These are phyloP conservation scores for Huntiella omanensis DNA, from an alignment of 2,329 filamentous ascomycete species.

Conservation along the genomic window DNA sequence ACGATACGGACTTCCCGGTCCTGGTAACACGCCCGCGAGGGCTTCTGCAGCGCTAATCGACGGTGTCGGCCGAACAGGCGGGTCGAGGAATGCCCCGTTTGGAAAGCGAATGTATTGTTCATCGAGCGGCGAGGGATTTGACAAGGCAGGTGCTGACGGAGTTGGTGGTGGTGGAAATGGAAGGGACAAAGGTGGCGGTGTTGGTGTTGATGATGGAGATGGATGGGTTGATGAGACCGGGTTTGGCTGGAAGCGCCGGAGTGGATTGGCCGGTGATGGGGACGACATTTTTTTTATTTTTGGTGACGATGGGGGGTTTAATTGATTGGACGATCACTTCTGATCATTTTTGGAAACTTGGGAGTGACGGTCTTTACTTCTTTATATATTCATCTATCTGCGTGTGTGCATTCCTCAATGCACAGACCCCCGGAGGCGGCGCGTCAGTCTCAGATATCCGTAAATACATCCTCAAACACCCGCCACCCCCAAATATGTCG, in stretches of 20 bases:
- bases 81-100: slow-evolving; percentile 9
- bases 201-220: slow-evolving; percentile 5
- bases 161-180: slow-evolving; percentile 1
- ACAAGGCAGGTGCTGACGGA: neutral
- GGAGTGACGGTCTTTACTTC: too few relatives aligned
- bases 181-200: slow-evolving; percentile 2
- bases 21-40: too few relatives aligned
- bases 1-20: too few relatives aligned
- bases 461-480: too few relatives aligned
- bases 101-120: slow-evolving; percentile 11
- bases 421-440: too few relatives aligned
- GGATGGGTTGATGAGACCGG: neutral
- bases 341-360: too few relatives aligned
- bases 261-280: slow-evolving; percentile 4
- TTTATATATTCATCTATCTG: too few relatives aligned
- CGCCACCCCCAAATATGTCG: too few relatives aligned
- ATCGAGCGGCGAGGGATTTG: slow-evolving; percentile 1
- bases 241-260: slow-evolving; percentile 2
- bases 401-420: too few relatives aligned
- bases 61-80: neutral
- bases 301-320: slow-evolving; percentile 1
- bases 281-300: slow-evolving; percentile 1
- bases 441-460: too few relatives aligned
- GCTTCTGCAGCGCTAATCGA: too few relatives aligned
- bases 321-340: too few relatives aligned